Percentiles rank a stretch among this genome's conserved stretches.
Conservation (phyloP, 441 rosid genomes). For the Adansonia grandidieri region DNA sequence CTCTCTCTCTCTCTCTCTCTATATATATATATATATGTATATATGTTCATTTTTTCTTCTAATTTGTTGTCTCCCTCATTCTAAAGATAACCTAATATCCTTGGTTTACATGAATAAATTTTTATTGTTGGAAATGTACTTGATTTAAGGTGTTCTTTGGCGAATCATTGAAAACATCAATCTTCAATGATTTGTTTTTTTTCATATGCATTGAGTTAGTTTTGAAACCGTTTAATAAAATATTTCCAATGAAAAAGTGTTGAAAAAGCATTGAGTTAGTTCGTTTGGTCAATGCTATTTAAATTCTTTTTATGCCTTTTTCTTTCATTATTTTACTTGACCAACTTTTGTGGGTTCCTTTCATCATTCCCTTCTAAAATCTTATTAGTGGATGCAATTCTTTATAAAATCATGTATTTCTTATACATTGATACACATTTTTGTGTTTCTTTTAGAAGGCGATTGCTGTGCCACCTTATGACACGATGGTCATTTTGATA, state of each 20-base stretch:
- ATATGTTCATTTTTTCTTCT: neutral
- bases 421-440: neutral
- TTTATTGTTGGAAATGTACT: neutral
- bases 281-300: no score
- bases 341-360: neutral
- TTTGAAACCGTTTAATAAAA: slow-evolving; percentile 14
- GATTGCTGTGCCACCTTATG: slow-evolving; percentile 15
- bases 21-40: neutral
- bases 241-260: neutral
- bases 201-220: neutral
- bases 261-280: neutral
- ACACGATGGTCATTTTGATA: slow-evolving; percentile 33
- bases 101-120: neutral
- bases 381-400: neutral
- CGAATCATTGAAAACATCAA: neutral
- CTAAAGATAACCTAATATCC: neutral
- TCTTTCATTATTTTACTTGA: neutral
- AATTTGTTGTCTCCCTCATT: neutral
- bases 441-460: neutral
- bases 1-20: neutral
- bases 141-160: neutral
- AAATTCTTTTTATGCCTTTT: neutral
- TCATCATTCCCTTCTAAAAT: neutral
- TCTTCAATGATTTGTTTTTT: neutral
- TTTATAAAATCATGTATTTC: neutral